phyloP scores from a whole-genome alignment of 2,329 filamentous ascomycete genomes.

The Dactylellina drechsleri region DNA sequence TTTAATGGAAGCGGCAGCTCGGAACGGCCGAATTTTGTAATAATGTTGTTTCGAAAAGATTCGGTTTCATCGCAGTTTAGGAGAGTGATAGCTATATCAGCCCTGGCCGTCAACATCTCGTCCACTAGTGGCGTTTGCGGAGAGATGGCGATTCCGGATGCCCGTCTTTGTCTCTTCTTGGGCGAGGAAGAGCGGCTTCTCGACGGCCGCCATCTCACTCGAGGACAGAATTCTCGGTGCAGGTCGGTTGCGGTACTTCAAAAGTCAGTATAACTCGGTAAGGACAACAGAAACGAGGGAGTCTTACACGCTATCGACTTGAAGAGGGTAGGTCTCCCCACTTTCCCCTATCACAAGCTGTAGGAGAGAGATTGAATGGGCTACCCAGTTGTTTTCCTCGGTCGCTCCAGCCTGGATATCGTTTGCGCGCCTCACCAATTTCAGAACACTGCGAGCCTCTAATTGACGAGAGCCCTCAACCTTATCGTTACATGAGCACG shows the following conservation, averaged over 20 bases:
- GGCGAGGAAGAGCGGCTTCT: neutral
- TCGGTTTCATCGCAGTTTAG: neutral
- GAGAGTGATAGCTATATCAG: neutral
- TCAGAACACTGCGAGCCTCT: too few species aligned
- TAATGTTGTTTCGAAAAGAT: neutral
- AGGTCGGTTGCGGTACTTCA: slow-evolving; percentile 9
- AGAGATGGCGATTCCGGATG: too few species aligned
- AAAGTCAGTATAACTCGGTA: neutral
- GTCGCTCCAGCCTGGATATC: neutral
- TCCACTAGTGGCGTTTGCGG: neutral
- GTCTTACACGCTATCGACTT: neutral
- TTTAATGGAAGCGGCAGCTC: neutral
- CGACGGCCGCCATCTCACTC: neutral
- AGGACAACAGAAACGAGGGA: too few species aligned
- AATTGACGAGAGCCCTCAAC: too few species aligned
- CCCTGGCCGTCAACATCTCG: neutral
- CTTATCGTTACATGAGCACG: too few species aligned
- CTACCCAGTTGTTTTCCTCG: neutral
- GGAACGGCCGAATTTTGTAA: neutral
- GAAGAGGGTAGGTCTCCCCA: neutral
- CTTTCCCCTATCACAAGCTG: neutral
- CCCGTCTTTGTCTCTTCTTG: neutral
- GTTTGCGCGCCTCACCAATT: neutral
- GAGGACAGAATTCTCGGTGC: slow-evolving; percentile 11
- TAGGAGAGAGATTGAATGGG: neutral